phyloP scores from a whole-genome alignment of 495 filamentous ascomycete species.

The Penicillium coprophilum region DNA sequence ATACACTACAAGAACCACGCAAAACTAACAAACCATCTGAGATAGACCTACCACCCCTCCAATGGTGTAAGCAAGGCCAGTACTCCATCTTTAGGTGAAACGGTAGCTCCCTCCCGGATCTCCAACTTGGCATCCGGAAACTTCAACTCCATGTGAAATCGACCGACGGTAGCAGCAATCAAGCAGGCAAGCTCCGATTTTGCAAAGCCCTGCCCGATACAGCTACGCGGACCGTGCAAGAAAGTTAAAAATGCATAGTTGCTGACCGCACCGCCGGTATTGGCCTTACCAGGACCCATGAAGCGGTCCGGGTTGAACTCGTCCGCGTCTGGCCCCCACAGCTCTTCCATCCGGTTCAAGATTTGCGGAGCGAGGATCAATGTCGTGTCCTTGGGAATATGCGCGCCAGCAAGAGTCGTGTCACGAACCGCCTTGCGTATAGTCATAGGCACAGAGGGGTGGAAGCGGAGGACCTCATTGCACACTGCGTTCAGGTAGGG shows the following conservation, averaged over 20 bases:
- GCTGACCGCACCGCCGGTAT: constrained; percentile 55
- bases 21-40: neutral
- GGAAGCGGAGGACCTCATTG: constrained; percentile 59
- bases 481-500: constrained; percentile 62
- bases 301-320: constrained; percentile 82
- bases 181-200: constrained; percentile 81
- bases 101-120: constrained; percentile 59
- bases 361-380: constrained; percentile 53
- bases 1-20: neutral
- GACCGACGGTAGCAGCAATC: constrained; percentile 71
- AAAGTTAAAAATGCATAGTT: constrained; percentile 82
- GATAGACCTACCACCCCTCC: constrained; percentile 59
- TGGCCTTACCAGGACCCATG: constrained; percentile 52
- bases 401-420: constrained; percentile 59
- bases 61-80: constrained; percentile 58
- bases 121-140: constrained; percentile 59
- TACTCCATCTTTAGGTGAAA: constrained; percentile 64
- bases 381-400: constrained; percentile 55
- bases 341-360: constrained; percentile 68
- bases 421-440: constrained; percentile 61
- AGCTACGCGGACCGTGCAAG: constrained; percentile 75
- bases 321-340: constrained; percentile 83
- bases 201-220: constrained; percentile 80
- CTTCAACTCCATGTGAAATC: constrained; percentile 63
- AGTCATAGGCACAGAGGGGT: constrained; percentile 60